Evolutionary conservation across 108 stramenopile genomes (phyloP), one percentile per base, ranked within the genome.

Genomic region (Poteriospumella lacustris): DNA sequence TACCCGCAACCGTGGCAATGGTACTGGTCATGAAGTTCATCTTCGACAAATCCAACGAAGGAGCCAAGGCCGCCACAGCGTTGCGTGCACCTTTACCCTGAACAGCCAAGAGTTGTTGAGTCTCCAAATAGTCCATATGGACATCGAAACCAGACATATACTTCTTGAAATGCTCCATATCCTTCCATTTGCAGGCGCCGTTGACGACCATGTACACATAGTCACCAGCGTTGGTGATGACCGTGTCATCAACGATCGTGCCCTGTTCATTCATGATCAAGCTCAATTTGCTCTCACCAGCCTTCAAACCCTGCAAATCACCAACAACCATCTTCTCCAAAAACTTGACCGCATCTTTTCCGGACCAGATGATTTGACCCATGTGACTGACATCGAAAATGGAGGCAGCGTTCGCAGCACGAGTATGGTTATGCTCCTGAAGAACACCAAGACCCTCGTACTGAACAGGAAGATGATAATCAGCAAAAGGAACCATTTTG

Each of bases 371-470:
- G 28, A 95, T 87, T 86, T 99, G 98, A 56, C 98, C 98, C 98
- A 99, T 99, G 86, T 99, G 98, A 33, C 91, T 92, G 36, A 96
- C 98, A 85, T 99, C 98, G 83, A 99, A 99, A 39, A 97, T 68
- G 15, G 90, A 85, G 2, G 93, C 88, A 67, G 89, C 91, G 29
- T 88, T 91, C 34, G 85, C 80, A 0, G 86, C 76, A 15, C 96
- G 91, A 75, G 91, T 92, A 91, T 96, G 94, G 52, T 90, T 80
- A 78, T 95, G 94, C 85, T 97, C 96, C 75, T 93, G 92, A 91
- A 95, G 88, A 41, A 99, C 94, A 19, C 96, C 98, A 38, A 90
- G 91, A 62, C 93, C 90, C 28, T 34, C 92, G 92, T 96, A 99
- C 68, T 96, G 85, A 2, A 99, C 95, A 3, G 98, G 98, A 1